These are phyloP conservation scores for Pyrus pyrifolia DNA, from an alignment of 306 rosid genomes.

Conservation along the genomic window DNA sequence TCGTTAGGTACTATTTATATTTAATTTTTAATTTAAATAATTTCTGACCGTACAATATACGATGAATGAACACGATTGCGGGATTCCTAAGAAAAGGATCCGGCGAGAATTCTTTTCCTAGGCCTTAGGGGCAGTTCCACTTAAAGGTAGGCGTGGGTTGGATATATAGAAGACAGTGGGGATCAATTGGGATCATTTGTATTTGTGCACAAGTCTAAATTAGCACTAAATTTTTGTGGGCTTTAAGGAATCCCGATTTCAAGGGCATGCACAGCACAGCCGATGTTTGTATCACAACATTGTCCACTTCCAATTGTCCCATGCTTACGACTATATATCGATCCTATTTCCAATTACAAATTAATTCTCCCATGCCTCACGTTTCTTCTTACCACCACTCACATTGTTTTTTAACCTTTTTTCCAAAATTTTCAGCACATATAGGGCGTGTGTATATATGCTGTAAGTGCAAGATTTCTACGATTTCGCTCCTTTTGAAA, in stretches of 20 bases:
- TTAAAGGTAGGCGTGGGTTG: background rate
- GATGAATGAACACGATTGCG: no score
- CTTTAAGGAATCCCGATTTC: background rate
- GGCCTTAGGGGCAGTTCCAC: background rate
- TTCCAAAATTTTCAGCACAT: background rate
- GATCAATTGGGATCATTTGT: background rate
- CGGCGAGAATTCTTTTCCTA: no score
- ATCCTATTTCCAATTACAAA: background rate
- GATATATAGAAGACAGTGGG: no score
- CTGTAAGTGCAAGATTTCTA: background rate
- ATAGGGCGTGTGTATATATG: background rate
- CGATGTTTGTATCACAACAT: background rate
- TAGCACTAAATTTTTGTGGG: background rate
- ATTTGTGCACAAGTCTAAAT: background rate
- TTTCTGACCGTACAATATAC: accelerated
- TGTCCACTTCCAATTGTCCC: background rate
- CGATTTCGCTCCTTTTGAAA: background rate
- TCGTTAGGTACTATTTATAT: no score
- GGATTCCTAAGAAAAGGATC: no score
- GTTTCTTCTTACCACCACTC: background rate
- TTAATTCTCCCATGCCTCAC: background rate
- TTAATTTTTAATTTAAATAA: no score
- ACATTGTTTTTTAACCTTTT: background rate
- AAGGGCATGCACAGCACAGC: background rate
- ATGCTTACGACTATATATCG: background rate